Conservation (phyloP, 345 rosid genomes). For the Brassica napus region DNA sequence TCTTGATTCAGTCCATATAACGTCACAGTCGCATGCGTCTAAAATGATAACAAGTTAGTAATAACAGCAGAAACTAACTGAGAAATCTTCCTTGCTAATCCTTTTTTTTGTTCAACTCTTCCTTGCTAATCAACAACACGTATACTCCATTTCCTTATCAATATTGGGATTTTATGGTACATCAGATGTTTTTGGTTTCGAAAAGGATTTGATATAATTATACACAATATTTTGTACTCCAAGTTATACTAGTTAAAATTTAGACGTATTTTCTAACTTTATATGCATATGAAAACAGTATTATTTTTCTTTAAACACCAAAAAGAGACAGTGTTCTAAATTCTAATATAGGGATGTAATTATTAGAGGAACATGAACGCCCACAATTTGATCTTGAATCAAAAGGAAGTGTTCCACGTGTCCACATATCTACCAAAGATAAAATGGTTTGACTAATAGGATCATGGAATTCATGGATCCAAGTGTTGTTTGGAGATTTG, state of each 20-base stretch:
- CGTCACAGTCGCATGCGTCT: constrained; percentile 10
- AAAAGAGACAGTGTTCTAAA: not conserved
- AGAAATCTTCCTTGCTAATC: not conserved
- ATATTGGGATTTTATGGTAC: constrained; percentile 25
- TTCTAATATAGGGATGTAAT: constrained; percentile 3
- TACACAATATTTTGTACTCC: constrained; percentile 19
- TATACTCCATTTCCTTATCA: constrained; percentile 23
- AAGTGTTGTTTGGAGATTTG: constrained; percentile 9
- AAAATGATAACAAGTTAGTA: not conserved
- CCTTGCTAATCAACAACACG: constrained; percentile 23
- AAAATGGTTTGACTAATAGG: constrained; percentile 8
- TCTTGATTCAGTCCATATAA: not conserved
- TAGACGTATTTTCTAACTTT: constrained; percentile 34
- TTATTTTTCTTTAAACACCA: no score
- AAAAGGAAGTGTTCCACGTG: constrained; percentile 29
- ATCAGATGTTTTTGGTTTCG: constrained; percentile 22
- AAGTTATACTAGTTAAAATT: constrained; percentile 22
- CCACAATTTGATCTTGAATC: constrained; percentile 28
- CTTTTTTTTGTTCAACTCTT: not conserved
- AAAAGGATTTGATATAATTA: not conserved
- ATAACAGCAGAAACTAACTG: not conserved
- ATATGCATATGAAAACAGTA: constrained; percentile 20
- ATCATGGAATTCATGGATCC: constrained; percentile 10
- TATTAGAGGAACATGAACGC: constrained; percentile 9
- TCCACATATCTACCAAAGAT: not conserved